phyloP scores from a whole-genome alignment of 148 eudicot genomes.

The Diospyros lotus region DNA sequence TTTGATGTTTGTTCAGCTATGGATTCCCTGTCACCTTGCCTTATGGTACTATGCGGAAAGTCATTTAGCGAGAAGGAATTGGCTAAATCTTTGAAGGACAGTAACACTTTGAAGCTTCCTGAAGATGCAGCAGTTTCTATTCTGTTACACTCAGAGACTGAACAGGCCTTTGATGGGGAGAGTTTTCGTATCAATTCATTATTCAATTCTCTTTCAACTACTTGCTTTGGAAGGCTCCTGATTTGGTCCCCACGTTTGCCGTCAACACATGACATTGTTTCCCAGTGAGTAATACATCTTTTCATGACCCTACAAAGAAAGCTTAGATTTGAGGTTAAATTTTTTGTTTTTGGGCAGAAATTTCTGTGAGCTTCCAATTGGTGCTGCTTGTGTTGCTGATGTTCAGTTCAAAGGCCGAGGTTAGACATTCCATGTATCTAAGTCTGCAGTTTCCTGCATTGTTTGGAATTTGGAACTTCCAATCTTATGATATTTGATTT shows the following conservation, averaged over 20 bases:
- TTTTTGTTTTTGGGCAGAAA: conserved; percentile 40
- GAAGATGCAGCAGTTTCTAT: conserved; percentile 33
- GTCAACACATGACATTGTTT: conserved; percentile 80
- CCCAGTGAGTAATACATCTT: conserved; percentile 41
- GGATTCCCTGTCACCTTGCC: conserved; percentile 35
- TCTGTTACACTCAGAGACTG: conserved; percentile 39
- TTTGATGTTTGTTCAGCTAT: conserved; percentile 29
- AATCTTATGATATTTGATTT: conserved; percentile 10
- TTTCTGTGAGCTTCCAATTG: conserved; percentile 66
- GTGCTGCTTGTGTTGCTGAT: conserved; percentile 84
- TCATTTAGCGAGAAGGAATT: conserved; percentile 52
- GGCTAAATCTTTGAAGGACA: conserved; percentile 34
- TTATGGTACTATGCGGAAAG: conserved; percentile 53
- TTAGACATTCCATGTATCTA: conserved; percentile 13
- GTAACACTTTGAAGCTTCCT: conserved; percentile 39
- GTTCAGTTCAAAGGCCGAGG: conserved; percentile 87
- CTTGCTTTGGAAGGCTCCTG: conserved; percentile 61
- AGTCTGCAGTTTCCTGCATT: background rate
- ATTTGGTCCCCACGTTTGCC: conserved; percentile 70
- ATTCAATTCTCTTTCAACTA: conserved; percentile 46
- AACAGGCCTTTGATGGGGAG: conserved; percentile 17
- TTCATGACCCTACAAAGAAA: background rate
- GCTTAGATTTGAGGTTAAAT: background rate
- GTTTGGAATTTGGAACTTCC: background rate
- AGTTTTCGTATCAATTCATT: conserved; percentile 37